Evolutionary conservation across 371 early-diverging fungal genomes (phyloP).

Genomic region (Mucor velutinosus): DNA sequence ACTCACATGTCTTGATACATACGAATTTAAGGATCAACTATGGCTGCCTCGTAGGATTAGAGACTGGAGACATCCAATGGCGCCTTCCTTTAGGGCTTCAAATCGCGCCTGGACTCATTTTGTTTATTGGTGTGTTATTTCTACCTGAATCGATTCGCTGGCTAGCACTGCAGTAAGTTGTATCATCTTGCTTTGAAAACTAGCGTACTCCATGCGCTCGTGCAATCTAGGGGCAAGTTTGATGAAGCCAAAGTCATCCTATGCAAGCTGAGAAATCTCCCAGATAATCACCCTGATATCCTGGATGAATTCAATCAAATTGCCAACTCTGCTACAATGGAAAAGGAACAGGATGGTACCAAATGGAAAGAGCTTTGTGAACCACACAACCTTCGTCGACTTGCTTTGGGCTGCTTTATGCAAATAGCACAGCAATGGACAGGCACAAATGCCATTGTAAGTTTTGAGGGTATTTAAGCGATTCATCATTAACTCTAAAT

Average conservation of each 20-base stretch:
- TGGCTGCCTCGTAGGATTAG: slow-evolving; percentile 5
- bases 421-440: slow-evolving; percentile 64
- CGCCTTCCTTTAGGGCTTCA: slow-evolving; percentile 77
- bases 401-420: slow-evolving; percentile 60
- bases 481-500: background rate
- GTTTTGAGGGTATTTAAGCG: background rate
- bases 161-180: slow-evolving; percentile 47
- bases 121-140: slow-evolving; percentile 60
- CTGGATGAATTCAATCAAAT: slow-evolving; percentile 55
- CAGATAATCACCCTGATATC: slow-evolving; percentile 45
- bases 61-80: slow-evolving; percentile 56
- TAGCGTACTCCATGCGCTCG: slow-evolving; percentile 53
- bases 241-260: slow-evolving; percentile 52
- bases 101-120: slow-evolving; percentile 67
- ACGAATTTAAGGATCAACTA: slow-evolving; percentile 11
- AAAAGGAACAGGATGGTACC: slow-evolving; percentile 54
- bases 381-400: slow-evolving; percentile 54
- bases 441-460: slow-evolving; percentile 64
- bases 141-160: slow-evolving; percentile 86
- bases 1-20: background rate
- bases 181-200: background rate
- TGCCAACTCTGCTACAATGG: slow-evolving; percentile 38
- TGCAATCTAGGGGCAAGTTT: slow-evolving; percentile 55
- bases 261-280: slow-evolving; percentile 48
- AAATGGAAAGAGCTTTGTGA: slow-evolving; percentile 32